A percentile compares a stretch with the other conserved stretches of the same genome.
These are phyloP conservation scores for Arabidopsis arenosa DNA, from an alignment of 345 rosid species.

Conservation along the genomic window DNA sequence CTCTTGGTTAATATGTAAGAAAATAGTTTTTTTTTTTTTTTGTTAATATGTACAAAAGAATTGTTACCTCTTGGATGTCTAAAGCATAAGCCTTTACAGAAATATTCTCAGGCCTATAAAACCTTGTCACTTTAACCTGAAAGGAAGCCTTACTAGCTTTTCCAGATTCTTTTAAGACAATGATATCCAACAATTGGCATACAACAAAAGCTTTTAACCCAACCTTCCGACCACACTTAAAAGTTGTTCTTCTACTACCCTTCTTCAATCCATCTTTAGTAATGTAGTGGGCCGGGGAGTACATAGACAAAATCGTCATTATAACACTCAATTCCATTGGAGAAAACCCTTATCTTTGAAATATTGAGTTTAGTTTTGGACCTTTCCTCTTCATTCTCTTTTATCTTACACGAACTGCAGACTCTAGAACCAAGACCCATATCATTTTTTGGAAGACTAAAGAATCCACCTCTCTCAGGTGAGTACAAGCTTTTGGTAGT, in stretches of 20 bases:
- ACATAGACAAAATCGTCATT: constrained; percentile 61
- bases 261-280: not conserved
- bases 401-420: constrained; percentile 55
- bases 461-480: constrained; percentile 71
- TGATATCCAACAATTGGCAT: constrained; percentile 59
- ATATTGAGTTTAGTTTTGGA: constrained; percentile 43
- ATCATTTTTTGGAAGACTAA: constrained; percentile 49
- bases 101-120: constrained; percentile 72
- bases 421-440: constrained; percentile 56
- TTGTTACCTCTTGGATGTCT: constrained; percentile 64
- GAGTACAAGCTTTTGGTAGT: constrained; percentile 59
- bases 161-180: constrained; percentile 36
- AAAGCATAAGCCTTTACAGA: constrained; percentile 66
- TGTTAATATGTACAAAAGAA: not conserved
- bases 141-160: constrained; percentile 39
- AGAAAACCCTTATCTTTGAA: constrained; percentile 42
- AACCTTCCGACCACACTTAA: constrained; percentile 63
- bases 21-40: too few species aligned
- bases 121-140: constrained; percentile 52
- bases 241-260: not conserved
- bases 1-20: not conserved
- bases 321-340: constrained; percentile 49
- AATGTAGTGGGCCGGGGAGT: constrained; percentile 46
- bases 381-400: constrained; percentile 42
- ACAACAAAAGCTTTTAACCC: constrained; percentile 60